Conservation (phyloP, 2,329 filamentous ascomycete genomes). For the Xylaria hypoxylon region DNA sequence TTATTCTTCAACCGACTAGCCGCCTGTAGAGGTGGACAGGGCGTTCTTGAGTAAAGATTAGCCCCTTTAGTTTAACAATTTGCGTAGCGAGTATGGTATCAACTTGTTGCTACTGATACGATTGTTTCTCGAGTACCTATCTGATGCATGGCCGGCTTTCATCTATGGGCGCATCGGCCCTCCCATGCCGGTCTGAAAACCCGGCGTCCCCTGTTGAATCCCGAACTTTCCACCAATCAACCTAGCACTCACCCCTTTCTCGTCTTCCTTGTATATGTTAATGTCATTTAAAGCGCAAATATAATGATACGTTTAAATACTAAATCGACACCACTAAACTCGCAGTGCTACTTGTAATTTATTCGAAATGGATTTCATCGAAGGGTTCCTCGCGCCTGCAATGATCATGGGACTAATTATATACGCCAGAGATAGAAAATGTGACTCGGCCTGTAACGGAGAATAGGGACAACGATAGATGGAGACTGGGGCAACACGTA, state of each 20-base stretch:
- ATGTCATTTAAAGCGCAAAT: background rate
- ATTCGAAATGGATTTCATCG: too few relatives aligned
- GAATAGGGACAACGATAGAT: background rate
- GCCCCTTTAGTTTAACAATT: background rate
- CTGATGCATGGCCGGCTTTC: slow-evolving; percentile 7
- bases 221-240: slow-evolving; percentile 29
- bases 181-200: too few relatives aligned
- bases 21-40: background rate
- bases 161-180: background rate
- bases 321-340: background rate
- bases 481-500: background rate
- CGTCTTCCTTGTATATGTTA: background rate
- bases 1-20: background rate
- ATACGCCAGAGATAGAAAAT: background rate
- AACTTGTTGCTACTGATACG: background rate
- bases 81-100: background rate
- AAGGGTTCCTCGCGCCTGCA: background rate
- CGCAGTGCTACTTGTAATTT: background rate
- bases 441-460: background rate
- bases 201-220: slow-evolving; percentile 7
- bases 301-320: too few relatives aligned
- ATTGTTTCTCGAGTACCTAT: background rate
- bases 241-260: background rate
- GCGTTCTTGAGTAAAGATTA: background rate
- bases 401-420: background rate